These are phyloP conservation scores for Dendrobium officinale DNA, from an alignment of 106 monocot genomes.

Conservation along the genomic window DNA sequence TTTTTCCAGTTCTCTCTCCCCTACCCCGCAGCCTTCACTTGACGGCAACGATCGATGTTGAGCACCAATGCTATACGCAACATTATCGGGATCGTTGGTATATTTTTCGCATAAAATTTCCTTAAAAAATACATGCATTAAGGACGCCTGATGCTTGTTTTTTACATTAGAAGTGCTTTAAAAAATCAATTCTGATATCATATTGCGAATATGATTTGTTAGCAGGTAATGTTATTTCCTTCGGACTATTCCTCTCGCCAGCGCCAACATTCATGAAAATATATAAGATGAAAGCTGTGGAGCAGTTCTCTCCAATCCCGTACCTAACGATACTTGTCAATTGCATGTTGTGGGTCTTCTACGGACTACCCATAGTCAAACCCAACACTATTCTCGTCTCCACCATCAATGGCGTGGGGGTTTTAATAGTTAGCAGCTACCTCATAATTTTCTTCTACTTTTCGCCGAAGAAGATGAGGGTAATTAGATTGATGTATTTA, in stretches of 20 bases:
- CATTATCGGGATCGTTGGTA: slow-evolving; percentile 48
- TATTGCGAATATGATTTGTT: background rate
- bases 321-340: slow-evolving; percentile 48
- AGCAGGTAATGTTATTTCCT: slow-evolving; percentile 45
- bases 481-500: background rate
- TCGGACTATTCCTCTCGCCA: slow-evolving; percentile 55
- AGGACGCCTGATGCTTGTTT: too few relatives aligned
- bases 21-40: too few relatives aligned
- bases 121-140: too few relatives aligned
- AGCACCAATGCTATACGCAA: slow-evolving; percentile 13
- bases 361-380: slow-evolving; percentile 40
- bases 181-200: too few relatives aligned
- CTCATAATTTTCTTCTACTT: slow-evolving; percentile 40
- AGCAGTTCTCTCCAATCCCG: slow-evolving; percentile 40
- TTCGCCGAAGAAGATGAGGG: slow-evolving; percentile 14
- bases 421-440: slow-evolving; percentile 36
- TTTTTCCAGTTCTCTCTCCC: too few relatives aligned
- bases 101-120: background rate
- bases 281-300: slow-evolving; percentile 34
- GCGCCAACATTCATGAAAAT: slow-evolving; percentile 41
- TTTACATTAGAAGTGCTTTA: background rate
- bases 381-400: slow-evolving; percentile 38
- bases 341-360: slow-evolving; percentile 51
- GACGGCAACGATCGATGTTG: slow-evolving; percentile 16
- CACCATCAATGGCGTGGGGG: slow-evolving; percentile 51